phyloP scores from a whole-genome alignment of 1,284 basidiomycete genomes.

The Ceratobasidium theobromae region DNA sequence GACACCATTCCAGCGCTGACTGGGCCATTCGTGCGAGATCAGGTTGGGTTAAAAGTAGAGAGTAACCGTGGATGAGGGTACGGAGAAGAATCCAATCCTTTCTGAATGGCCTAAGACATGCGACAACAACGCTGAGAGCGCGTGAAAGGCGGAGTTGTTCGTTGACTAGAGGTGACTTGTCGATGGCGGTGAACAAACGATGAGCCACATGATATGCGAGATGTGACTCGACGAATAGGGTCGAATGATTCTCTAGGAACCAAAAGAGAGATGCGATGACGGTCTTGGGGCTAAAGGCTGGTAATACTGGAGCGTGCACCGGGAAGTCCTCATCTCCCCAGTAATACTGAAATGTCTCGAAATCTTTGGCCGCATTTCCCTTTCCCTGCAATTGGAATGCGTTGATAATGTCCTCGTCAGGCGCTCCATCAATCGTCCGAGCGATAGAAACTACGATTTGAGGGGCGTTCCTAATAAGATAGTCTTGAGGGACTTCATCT shows the following conservation, averaged over 20 bases:
- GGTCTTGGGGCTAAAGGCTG: slow-evolving; percentile 52
- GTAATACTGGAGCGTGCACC: slow-evolving; percentile 63
- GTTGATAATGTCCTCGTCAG: slow-evolving; percentile 18
- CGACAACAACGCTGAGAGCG: slow-evolving; percentile 70
- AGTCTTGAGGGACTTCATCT: slow-evolving; percentile 13
- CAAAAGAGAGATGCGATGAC: slow-evolving; percentile 62
- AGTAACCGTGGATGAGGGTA: slow-evolving; percentile 66
- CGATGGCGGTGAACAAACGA: slow-evolving; percentile 67
- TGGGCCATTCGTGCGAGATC: slow-evolving; percentile 71
- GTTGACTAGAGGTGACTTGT: slow-evolving; percentile 74
- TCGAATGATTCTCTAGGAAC: slow-evolving; percentile 39
- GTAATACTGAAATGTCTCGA: slow-evolving; percentile 54
- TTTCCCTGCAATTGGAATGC: slow-evolving; percentile 18
- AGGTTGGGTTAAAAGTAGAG: slow-evolving; percentile 63
- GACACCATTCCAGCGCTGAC: slow-evolving; percentile 70
- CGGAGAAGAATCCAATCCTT: slow-evolving; percentile 60
- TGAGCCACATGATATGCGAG: slow-evolving; percentile 77
- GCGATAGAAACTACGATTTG: slow-evolving; percentile 19
- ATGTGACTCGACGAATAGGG: slow-evolving; percentile 41
- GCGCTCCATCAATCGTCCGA: slow-evolving; percentile 24
- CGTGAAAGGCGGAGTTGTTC: slow-evolving; percentile 81
- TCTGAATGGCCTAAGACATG: slow-evolving; percentile 57
- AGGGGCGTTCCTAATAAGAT: slow-evolving; percentile 8
- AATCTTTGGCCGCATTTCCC: slow-evolving; percentile 46
- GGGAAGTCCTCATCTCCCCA: slow-evolving; percentile 52